Conservation (phyloP, 768 basidiomycete genomes). For the Tricholoma sp. region DNA sequence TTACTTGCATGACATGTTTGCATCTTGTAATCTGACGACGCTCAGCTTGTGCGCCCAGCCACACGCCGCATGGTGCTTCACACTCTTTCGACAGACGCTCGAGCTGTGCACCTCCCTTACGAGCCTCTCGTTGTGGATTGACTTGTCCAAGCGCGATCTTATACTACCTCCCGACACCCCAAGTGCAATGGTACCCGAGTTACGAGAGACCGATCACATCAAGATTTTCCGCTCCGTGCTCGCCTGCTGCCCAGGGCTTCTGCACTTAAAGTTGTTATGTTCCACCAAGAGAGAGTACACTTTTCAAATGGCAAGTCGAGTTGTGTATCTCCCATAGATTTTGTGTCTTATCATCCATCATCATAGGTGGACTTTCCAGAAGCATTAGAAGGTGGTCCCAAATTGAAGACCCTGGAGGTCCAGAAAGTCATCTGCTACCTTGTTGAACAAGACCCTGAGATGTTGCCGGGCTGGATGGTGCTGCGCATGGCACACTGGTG, state of each 20-base stretch:
- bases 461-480: conserved; percentile 12
- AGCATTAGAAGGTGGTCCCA: conserved; percentile 13
- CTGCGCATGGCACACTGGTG: conserved; percentile 9
- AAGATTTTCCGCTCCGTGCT: conserved; percentile 14
- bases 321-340: background rate
- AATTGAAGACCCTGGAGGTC: conserved; percentile 13
- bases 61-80: conserved; percentile 14
- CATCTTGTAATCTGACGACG: conserved; percentile 10
- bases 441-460: conserved; percentile 14
- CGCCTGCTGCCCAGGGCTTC: conserved; percentile 10
- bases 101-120: conserved; percentile 8
- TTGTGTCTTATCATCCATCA: background rate
- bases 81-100: conserved; percentile 13
- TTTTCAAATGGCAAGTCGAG: conserved; percentile 14
- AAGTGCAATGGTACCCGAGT: conserved; percentile 5
- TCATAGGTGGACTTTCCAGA: conserved; percentile 14
- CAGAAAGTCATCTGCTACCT: conserved; percentile 12
- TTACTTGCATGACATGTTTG: conserved; percentile 10
- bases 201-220: conserved; percentile 15
- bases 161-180: background rate
- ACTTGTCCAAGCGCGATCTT: conserved; percentile 11
- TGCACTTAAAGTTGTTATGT: conserved; percentile 17
- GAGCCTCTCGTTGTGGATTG: conserved; percentile 15
- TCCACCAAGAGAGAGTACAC: conserved; percentile 14
- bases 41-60: conserved; percentile 15